A percentile compares a stretch with the other conserved stretches of the same genome.
Evolutionary conservation across 192 early-diverging fungal genomes (phyloP).

Genomic region (Paraglomus occultum): DNA sequence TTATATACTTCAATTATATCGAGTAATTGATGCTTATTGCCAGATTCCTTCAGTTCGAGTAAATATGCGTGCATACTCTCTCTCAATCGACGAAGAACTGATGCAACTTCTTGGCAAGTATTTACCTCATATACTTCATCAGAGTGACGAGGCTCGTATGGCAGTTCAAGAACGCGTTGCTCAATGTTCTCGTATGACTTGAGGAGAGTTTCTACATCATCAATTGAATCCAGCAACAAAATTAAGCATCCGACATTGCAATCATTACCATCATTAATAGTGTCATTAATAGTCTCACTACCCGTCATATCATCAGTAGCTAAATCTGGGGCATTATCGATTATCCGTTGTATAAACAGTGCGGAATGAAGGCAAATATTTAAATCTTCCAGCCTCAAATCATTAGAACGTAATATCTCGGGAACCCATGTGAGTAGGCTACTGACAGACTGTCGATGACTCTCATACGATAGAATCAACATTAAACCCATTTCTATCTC

Average conservation of each 20-base stretch:
- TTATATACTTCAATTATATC: too few relatives aligned
- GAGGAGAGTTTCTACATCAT: slow-evolving; percentile 15
- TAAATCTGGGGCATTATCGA: neutral
- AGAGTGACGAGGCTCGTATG: slow-evolving; percentile 7
- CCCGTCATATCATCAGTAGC: neutral
- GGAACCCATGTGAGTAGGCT: slow-evolving; percentile 25
- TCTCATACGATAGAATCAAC: slow-evolving; percentile 9
- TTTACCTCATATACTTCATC: slow-evolving; percentile 19
- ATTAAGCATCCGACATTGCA: neutral
- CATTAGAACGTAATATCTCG: slow-evolving; percentile 12
- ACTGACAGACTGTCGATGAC: slow-evolving; percentile 8
- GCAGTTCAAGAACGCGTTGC: slow-evolving; percentile 26
- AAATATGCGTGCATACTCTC: slow-evolving; percentile 9
- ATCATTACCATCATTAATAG: neutral
- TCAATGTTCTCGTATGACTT: slow-evolving; percentile 24
- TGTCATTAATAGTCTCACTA: neutral
- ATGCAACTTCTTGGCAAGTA: neutral
- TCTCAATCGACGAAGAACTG: slow-evolving; percentile 12
- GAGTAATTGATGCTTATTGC: too few relatives aligned
- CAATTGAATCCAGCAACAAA: slow-evolving; percentile 18
- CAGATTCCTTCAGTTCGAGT: neutral
- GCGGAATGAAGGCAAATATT: slow-evolving; percentile 16
- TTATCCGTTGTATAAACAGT: slow-evolving; percentile 16
- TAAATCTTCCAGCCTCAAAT: slow-evolving; percentile 22
- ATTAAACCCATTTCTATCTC: slow-evolving; percentile 23